Percentiles rank a stretch among this genome's conserved stretches.
phyloP scores from a whole-genome alignment of 768 basidiomycete genomes.

The Lentinula aciculospora region DNA sequence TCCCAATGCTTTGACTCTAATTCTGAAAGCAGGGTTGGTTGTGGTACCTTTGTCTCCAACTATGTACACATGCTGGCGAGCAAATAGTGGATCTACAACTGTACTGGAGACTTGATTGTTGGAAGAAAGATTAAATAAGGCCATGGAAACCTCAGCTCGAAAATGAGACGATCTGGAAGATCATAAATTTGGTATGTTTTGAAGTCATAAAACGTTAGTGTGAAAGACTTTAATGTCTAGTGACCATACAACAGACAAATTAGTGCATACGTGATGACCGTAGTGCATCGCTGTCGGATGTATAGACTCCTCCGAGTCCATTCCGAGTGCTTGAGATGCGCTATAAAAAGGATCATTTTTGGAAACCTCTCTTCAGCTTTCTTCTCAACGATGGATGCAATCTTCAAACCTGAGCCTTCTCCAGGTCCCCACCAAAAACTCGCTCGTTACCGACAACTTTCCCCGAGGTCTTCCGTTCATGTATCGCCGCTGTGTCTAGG shows the following conservation, averaged over 20 bases:
- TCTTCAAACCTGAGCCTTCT: conserved; percentile 7
- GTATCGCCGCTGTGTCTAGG: conserved; percentile 39
- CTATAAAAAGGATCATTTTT: background rate
- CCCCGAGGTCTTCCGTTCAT: conserved; percentile 28
- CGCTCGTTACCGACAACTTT: conserved; percentile 28
- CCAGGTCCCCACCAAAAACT: conserved; percentile 24
- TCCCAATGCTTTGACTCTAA: no score
- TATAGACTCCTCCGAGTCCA: background rate
- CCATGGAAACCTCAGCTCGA: no score
- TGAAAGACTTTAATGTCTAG: background rate
- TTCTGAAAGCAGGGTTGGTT: no score
- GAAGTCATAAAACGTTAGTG: no score
- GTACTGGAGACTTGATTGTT: no score
- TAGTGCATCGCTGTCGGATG: background rate
- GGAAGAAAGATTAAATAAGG: no score
- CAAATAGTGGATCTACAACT: no score
- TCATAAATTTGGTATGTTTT: no score
- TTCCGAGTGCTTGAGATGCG: background rate
- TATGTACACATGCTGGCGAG: no score
- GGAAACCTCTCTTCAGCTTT: background rate
- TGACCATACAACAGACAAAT: background rate
- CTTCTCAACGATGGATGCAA: background rate
- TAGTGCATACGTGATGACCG: background rate
- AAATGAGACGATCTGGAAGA: no score
- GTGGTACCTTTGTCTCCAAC: no score